Base-by-base conservation (phyloP, 768 basidiomycete genomes). In the Neoboletus subvelutipes region DNA sequence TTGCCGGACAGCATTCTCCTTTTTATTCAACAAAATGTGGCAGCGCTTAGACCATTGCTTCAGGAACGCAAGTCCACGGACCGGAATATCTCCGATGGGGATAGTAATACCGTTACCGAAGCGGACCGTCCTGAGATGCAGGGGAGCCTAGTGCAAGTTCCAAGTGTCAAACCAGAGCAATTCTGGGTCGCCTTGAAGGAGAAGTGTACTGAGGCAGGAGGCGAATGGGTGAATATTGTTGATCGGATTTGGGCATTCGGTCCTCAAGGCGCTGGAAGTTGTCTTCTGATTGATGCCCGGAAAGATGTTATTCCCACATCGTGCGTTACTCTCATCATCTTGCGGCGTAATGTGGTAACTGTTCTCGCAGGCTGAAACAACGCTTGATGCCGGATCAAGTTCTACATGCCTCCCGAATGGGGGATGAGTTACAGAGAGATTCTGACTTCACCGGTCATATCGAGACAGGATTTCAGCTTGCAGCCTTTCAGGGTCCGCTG, bases 381-480 rank as follows among this genome's bases (percentile, higher is more conserved):
- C 81, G 81, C 28, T 69, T 86, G 39, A 77, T 63, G 41, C 80
- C 63, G 24, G 58, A 59, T 54, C 73, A 74, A 64, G 66, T 59
- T 33, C 72, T 72, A 54, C 61, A 74, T 5, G 67, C 69, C 8
- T 68, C 63, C 57, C 42, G 63, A 63, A 17, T 53, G 51, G 78
- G 77, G 39, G 65, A 72, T 33, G 75, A 70, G 54, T 69, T 67
- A 15, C 70, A 74, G 48, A 72, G 72, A 22, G 75, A 64, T 24
- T 55, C 50, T 48, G 84, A 93, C 59, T 91, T 98, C 59, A 88
- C 94, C 62, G 84, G 84, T 53, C 80, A 89, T 60, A 79, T 98
- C 31, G 94, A 98, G 70, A 89, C 88, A 5, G 96, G 95, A 2
- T 99, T 99, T 74, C 95, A 97, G 73, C 81, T 98, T 46, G 95